Conservation (phyloP, 2,329 filamentous ascomycete species). For the Colletotrichum liaoningense region DNA sequence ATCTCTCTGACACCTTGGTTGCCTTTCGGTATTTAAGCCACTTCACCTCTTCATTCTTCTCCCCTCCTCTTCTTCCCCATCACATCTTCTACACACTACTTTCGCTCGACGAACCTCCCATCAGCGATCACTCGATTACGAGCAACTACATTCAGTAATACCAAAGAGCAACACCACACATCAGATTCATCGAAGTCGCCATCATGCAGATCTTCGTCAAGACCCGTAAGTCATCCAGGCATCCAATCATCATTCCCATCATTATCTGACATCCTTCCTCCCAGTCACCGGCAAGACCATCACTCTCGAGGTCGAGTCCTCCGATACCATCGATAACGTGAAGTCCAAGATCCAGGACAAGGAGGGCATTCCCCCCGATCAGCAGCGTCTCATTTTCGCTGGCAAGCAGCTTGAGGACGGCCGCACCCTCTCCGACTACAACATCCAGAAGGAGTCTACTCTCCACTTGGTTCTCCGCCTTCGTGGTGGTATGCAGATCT, state of each 20-base stretch:
- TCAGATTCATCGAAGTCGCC: constrained; percentile 46
- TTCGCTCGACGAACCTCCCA: background rate
- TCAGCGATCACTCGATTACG: background rate
- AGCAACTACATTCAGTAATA: constrained; percentile 6
- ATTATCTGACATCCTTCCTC: constrained; percentile 47
- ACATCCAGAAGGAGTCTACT: constrained; percentile 74
- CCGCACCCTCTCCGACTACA: constrained; percentile 66
- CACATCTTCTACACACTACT: constrained; percentile 9
- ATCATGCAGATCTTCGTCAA: constrained; percentile 99
- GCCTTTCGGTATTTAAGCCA: constrained; percentile 22
- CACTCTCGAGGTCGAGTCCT: constrained; percentile 82
- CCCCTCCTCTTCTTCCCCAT: constrained; percentile 16
- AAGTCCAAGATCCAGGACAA: constrained; percentile 94
- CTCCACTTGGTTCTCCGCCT: constrained; percentile 82
- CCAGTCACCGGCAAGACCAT: constrained; percentile 88
- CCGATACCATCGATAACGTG: constrained; percentile 86
- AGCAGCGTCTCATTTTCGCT: constrained; percentile 87
- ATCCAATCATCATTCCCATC: constrained; percentile 51
- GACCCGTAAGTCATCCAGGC: constrained; percentile 75
- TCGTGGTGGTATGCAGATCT: constrained; percentile 75
- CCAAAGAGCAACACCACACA: constrained; percentile 37
- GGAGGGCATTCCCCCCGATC: constrained; percentile 88
- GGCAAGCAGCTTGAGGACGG: constrained; percentile 62
- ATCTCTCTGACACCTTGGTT: constrained; percentile 12
- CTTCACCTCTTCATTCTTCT: constrained; percentile 12